Percentiles rank a stretch among this genome's conserved stretches.
phyloP scores from a whole-genome alignment of 257 asterid species.

The Mitragyna speciosa region DNA sequence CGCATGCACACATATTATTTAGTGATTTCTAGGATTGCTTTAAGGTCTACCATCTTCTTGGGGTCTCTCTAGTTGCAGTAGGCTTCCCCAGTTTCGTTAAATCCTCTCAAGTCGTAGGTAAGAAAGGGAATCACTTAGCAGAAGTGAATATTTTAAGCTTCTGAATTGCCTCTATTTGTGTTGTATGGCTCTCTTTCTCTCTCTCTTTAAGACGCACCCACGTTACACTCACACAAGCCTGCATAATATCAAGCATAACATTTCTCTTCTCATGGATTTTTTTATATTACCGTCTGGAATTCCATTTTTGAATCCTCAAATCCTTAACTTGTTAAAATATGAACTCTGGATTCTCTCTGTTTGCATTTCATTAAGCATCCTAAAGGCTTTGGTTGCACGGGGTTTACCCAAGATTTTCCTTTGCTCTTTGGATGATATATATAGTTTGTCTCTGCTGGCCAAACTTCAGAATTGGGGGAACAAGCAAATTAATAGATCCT shows the following conservation, averaged over 20 bases:
- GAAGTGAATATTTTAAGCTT: background rate
- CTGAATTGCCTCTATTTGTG: background rate
- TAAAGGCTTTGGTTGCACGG: background rate
- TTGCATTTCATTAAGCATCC: background rate
- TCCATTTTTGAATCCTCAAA: background rate
- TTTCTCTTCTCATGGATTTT: background rate
- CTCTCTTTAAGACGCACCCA: background rate
- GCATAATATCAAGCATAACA: background rate
- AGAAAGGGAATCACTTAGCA: background rate
- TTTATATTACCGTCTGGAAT: background rate
- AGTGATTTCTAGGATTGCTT: conserved; percentile 12
- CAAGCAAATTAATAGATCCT: background rate
- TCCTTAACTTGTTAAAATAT: background rate
- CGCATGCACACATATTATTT: conserved; percentile 4
- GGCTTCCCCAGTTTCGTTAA: background rate
- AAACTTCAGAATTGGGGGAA: background rate
- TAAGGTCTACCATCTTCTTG: background rate
- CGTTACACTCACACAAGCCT: too few relatives aligned
- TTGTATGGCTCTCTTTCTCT: background rate
- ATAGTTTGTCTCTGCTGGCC: background rate
- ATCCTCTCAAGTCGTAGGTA: conserved; percentile 4
- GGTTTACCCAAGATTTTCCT: background rate
- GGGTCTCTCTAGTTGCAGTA: conserved; percentile 1
- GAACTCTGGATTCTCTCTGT: background rate
- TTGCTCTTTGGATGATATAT: background rate